Evolutionary conservation across 2,329 filamentous ascomycete genomes (phyloP), one percentile per base, ranked within the genome.

Genomic region (Aspergillus proliferans): DNA sequence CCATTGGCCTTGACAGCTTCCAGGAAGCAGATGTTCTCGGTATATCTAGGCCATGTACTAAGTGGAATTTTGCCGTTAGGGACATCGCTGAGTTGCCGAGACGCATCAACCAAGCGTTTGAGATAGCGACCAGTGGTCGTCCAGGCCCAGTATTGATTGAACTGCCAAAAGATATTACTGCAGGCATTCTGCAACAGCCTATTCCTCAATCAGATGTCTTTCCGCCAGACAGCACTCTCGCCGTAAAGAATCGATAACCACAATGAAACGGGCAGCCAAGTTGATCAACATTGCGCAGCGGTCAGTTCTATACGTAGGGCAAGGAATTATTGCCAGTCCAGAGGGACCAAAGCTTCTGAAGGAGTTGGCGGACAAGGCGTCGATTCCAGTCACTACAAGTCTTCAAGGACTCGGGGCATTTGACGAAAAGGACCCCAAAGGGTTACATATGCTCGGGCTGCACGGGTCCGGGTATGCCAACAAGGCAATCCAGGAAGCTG

Each of bases 31-130:
- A 97, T 64, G 83, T 93, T 33, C 76, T 95, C 49, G 90, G 89
- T 53, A 95, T 97, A 65, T 93, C 88, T 21, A 81, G 88, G 62
- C 82, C 89, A 9, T 95, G 90, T 78, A 95, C 90, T 56, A 96
- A 96, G 75, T 97, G 92, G 91, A 95, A 95, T 62, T 87, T 92
- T 51, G 92, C 95, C 87, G 88, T 95, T 38, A 93, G 90, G 78
- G 89, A 84, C 68, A 83, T 94, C 43, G 88, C 87, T 30, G 91
- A 97, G 71, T 77, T 96, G 43, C 91, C 92, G 19, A 81, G 85
- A 59, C 80, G 88, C 54, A 95, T 96, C 64, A 94, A 95, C 68
- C 91, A 95, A 73, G 92, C 92, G 38, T 96, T 96, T 65, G 88
- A 95, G 72, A 95, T 95, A 65, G 92, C 92, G 33, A 95, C 88